Evolutionary conservation across 225 moss, liverwort and hornwort species (phyloP).

Genomic region (Neckera pumila): DNA sequence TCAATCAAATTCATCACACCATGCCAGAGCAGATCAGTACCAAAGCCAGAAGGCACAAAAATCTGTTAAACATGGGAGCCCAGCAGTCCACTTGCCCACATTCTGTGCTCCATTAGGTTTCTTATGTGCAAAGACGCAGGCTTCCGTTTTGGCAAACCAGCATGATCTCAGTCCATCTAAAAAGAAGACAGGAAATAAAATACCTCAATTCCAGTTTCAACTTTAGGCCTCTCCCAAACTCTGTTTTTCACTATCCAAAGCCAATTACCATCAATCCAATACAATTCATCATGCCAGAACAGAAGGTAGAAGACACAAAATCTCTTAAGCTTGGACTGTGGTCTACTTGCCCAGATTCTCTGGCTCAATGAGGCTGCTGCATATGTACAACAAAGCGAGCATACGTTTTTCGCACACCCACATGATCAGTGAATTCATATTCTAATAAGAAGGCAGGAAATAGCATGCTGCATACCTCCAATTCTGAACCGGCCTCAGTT

Average conservation of each 20-base stretch:
- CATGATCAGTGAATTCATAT: background rate
- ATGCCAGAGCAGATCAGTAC: background rate
- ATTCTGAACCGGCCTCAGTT: background rate
- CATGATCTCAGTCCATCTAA: background rate
- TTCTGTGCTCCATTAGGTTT: constrained; percentile 8
- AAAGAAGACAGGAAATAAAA: background rate
- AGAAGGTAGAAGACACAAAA: background rate
- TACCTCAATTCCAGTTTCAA: background rate
- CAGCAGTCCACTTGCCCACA: background rate
- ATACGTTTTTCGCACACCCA: background rate
- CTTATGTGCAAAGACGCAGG: background rate
- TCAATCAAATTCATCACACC: background rate
- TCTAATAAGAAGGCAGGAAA: background rate
- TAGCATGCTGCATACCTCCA: background rate
- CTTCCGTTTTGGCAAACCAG: background rate
- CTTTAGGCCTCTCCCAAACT: background rate
- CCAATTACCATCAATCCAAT: background rate
- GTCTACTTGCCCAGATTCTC: constrained; percentile 15
- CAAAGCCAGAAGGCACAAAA: background rate
- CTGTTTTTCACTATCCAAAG: background rate
- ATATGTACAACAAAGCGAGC: constrained; percentile 17
- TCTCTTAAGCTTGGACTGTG: background rate
- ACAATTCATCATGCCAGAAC: background rate
- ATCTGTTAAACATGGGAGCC: background rate
- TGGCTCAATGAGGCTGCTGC: constrained; percentile 16